Conservation (phyloP, 2,329 filamentous ascomycete genomes). For the Pseudogymnoascus sp. region DNA sequence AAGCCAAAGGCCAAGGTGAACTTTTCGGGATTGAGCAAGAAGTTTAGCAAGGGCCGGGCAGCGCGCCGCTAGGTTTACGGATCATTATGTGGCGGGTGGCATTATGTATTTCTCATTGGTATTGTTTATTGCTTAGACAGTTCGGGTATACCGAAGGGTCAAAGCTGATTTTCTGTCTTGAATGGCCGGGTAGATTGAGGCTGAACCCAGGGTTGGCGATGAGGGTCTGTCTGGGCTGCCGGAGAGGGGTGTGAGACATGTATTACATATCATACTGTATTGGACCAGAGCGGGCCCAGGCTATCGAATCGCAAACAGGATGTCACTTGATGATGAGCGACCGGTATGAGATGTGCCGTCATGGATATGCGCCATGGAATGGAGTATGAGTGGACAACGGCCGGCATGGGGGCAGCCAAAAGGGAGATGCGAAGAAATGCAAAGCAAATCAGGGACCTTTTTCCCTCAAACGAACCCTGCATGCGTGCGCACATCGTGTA, state of each 20-base stretch:
- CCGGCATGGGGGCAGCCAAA: not conserved
- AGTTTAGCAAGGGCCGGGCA: not conserved
- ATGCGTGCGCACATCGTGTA: not conserved
- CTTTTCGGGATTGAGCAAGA: not conserved
- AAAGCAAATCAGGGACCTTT: not conserved
- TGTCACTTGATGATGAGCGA: slow-evolving; percentile 3
- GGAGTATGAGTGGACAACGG: not conserved
- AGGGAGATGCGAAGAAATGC: not conserved
- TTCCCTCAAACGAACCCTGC: not conserved
- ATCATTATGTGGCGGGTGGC: not conserved
- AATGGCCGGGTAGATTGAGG: not conserved
- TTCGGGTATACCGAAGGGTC: not conserved
- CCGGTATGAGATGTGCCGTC: slow-evolving; percentile 5
- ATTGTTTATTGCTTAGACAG: not conserved
- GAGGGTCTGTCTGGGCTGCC: not conserved
- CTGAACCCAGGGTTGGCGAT: not conserved
- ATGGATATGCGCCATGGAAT: not conserved
- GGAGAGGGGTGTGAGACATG: slow-evolving; percentile 7
- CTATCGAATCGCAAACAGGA: not conserved
- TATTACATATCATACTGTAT: slow-evolving; percentile 2
- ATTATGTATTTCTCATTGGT: not conserved
- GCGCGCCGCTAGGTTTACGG: not conserved
- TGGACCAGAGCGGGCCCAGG: not conserved
- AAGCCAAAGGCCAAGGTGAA: slow-evolving; percentile 8
- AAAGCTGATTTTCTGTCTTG: not conserved